A percentile compares a stretch with the other conserved stretches of the same genome.
phyloP scores from a whole-genome alignment of 2,329 filamentous ascomycete species.

The Fusarium guadeloupense region DNA sequence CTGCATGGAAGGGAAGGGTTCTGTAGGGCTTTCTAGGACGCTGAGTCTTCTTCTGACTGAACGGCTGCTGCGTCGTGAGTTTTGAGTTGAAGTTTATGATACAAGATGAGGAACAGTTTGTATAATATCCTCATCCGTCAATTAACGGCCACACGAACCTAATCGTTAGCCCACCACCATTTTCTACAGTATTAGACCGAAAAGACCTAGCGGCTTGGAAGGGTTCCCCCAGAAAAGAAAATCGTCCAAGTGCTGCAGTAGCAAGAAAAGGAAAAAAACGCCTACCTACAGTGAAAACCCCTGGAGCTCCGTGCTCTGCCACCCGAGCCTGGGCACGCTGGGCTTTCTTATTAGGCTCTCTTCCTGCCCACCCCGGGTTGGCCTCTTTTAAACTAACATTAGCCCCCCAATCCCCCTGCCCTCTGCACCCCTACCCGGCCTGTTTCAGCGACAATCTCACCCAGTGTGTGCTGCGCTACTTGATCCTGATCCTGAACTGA shows the following conservation, averaged over 20 bases:
- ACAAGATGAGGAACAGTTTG: background rate
- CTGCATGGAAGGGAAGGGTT: background rate
- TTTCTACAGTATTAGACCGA: constrained; percentile 4
- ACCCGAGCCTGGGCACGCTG: constrained; percentile 3
- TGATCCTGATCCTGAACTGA: too few species aligned
- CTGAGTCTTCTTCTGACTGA: background rate
- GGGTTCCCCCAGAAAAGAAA: constrained; percentile 19
- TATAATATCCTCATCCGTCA: too few species aligned
- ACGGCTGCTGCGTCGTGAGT: too few species aligned
- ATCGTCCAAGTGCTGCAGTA: too few species aligned
- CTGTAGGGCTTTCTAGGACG: background rate
- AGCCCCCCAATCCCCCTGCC: too few species aligned
- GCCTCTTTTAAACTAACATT: constrained; percentile 15
- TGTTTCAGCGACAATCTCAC: constrained; percentile 26
- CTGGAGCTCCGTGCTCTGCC: constrained; percentile 29
- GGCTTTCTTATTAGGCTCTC: background rate
- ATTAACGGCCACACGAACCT: too few species aligned
- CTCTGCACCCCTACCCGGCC: constrained; percentile 20
- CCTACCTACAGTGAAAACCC: too few species aligned
- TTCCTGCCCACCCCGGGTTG: constrained; percentile 6
- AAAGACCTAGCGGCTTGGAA: constrained; percentile 13
- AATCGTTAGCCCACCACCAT: background rate
- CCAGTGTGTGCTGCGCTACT: too few species aligned
- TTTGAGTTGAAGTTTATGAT: background rate
- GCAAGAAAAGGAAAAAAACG: constrained; percentile 16